These are phyloP conservation scores for Aspergillus fumigatus DNA, from an alignment of 2,329 filamentous ascomycete species.

Conservation along the genomic window DNA sequence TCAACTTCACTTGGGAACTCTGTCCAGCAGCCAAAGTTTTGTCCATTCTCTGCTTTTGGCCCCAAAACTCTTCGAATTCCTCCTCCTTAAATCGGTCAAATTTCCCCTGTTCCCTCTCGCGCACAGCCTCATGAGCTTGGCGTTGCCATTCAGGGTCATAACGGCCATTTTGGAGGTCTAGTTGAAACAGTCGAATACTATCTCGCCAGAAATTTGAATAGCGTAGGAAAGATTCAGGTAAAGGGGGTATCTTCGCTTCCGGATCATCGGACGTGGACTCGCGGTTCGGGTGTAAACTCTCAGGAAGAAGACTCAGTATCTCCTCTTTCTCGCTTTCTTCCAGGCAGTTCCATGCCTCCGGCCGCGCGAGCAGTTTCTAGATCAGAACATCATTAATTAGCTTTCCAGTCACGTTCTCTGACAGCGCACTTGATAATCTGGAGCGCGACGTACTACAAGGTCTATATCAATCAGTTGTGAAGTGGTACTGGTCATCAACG, in stretches of 20 bases:
- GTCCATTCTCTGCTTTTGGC: conserved; percentile 46
- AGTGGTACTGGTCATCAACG: conserved; percentile 35
- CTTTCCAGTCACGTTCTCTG: neutral
- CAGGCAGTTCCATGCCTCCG: conserved; percentile 39
- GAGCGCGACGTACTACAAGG: conserved; percentile 31
- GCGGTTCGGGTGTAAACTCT: conserved; percentile 36
- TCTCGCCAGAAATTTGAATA: conserved; percentile 49
- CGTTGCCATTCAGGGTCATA: conserved; percentile 55
- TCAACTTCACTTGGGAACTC: conserved; percentile 37
- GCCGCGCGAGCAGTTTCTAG: conserved; percentile 38
- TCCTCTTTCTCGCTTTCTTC: conserved; percentile 40
- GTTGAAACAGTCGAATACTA: conserved; percentile 51
- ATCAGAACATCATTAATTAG: neutral
- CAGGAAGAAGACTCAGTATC: conserved; percentile 37
- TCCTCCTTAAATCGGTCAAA: conserved; percentile 55
- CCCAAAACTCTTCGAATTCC: conserved; percentile 55
- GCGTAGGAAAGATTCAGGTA: conserved; percentile 39
- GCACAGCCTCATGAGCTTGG: conserved; percentile 50
- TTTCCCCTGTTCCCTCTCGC: conserved; percentile 48
- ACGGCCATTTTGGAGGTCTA: conserved; percentile 52
- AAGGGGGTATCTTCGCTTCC: conserved; percentile 31
- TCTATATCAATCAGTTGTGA: conserved; percentile 35
- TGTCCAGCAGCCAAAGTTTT: conserved; percentile 36
- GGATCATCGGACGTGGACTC: conserved; percentile 25
- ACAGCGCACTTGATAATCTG: neutral